Percentiles rank a stretch among this genome's conserved stretches.
These are phyloP conservation scores for Sordariomycetes sp. DNA, from an alignment of 2,329 filamentous ascomycete genomes.

Conservation along the genomic window DNA sequence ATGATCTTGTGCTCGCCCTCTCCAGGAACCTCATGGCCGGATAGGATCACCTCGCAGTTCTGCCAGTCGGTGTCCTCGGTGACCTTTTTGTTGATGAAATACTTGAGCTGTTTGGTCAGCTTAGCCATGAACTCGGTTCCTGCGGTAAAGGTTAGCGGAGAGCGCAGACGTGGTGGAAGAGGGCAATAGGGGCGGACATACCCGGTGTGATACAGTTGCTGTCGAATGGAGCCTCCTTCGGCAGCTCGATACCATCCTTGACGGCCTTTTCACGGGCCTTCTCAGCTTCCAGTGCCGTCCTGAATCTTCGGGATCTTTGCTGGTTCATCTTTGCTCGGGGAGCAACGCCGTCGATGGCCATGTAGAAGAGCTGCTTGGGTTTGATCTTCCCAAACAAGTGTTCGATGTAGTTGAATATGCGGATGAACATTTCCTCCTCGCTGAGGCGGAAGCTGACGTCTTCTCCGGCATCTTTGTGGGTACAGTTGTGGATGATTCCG, in stretches of 20 bases:
- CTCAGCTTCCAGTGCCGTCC: constrained; percentile 87
- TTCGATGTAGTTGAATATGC: constrained; percentile 99
- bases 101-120: constrained; percentile 85
- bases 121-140: constrained; percentile 95
- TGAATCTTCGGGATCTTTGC: constrained; percentile 87
- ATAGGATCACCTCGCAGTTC: constrained; percentile 88
- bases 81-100: constrained; percentile 98
- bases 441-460: constrained; percentile 86
- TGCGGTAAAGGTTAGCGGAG: constrained; percentile 14
- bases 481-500: constrained; percentile 99
- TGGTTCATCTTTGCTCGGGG: constrained; percentile 99
- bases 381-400: constrained; percentile 98
- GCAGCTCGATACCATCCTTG: constrained; percentile 78
- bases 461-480: constrained; percentile 82
- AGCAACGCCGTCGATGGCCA: constrained; percentile 97
- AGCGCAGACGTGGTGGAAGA: not conserved
- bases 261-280: constrained; percentile 87
- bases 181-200: constrained; percentile 7
- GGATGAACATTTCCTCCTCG: constrained; percentile 99
- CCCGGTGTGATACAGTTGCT: constrained; percentile 98
- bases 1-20: constrained; percentile 99
- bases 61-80: constrained; percentile 97
- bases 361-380: constrained; percentile 96
- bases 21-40: constrained; percentile 93
- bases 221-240: constrained; percentile 91